A percentile compares a stretch with the other conserved stretches of the same genome.
Conservation (phyloP, 2,329 filamentous ascomycete genomes). For the Colletotrichum zoysiae region DNA sequence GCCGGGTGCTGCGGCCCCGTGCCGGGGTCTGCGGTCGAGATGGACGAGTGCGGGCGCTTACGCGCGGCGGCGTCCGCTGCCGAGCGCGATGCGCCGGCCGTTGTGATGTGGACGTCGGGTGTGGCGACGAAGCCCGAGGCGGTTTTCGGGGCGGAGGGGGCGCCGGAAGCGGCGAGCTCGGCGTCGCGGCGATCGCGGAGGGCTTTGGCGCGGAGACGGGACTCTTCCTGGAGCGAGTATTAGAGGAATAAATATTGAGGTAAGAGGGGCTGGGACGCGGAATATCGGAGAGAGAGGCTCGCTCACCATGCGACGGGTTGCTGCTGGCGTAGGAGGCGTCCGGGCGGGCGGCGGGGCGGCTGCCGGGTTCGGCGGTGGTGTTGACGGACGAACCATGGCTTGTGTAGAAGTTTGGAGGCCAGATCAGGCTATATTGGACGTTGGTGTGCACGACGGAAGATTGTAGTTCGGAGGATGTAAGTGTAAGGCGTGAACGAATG, state of each 20-base stretch:
- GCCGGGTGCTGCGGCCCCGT: constrained; percentile 54
- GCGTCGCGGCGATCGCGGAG: constrained; percentile 80
- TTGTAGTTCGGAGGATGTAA: not conserved
- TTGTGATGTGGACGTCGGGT: constrained; percentile 69
- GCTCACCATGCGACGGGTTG: constrained; percentile 67
- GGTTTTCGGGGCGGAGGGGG: constrained; percentile 59
- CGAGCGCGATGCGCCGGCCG: constrained; percentile 48
- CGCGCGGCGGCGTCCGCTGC: constrained; percentile 57
- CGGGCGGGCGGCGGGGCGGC: constrained; percentile 47
- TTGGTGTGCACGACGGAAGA: not conserved
- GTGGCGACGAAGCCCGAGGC: constrained; percentile 80
- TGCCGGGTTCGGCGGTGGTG: constrained; percentile 56
- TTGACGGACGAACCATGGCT: constrained; percentile 61
- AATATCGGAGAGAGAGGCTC: not conserved
- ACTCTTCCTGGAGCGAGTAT: constrained; percentile 76
- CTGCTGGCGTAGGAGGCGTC: constrained; percentile 67
- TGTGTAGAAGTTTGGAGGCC: not conserved
- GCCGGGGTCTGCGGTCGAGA: constrained; percentile 56
- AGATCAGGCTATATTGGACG: not conserved
- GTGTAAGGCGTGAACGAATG: constrained; percentile 15
- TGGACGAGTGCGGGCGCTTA: constrained; percentile 78
- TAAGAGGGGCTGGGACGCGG: constrained; percentile 1
- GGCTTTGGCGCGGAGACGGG: constrained; percentile 88
- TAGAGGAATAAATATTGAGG: not conserved
- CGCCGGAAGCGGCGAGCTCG: constrained; percentile 63